Evolutionary conservation across 495 filamentous ascomycete genomes (phyloP).

Genomic region (Lepidopterella palustris): DNA sequence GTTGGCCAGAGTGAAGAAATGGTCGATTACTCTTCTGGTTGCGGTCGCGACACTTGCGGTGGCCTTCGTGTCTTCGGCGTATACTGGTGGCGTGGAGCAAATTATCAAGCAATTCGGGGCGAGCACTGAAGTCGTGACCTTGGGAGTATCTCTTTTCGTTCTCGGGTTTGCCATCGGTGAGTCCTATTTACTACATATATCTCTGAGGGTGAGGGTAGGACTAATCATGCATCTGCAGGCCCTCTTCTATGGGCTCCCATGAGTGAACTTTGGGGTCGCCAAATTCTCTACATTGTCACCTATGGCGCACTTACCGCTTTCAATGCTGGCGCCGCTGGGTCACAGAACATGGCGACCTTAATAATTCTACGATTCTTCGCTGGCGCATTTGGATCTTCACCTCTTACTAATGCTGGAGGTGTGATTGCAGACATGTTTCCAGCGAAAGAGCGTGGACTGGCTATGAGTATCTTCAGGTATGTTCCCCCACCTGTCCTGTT

Average conservation of each 20-base stretch:
- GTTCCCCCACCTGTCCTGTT: neutral
- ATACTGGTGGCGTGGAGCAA: conserved; percentile 32
- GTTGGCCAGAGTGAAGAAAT: conserved; percentile 58
- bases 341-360: conserved; percentile 34
- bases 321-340: conserved; percentile 36
- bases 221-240: neutral
- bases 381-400: conserved; percentile 36
- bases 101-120: conserved; percentile 31
- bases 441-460: conserved; percentile 35
- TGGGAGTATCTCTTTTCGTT: conserved; percentile 46
- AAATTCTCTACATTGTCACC: conserved; percentile 46
- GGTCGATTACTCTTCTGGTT: conserved; percentile 58
- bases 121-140: conserved; percentile 33
- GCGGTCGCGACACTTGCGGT: conserved; percentile 67
- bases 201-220: neutral
- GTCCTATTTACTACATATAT: neutral
- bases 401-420: conserved; percentile 39
- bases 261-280: conserved; percentile 52
- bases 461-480: conserved; percentile 34
- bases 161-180: conserved; percentile 48
- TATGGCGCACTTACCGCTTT: conserved; percentile 42
- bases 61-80: conserved; percentile 69
- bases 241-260: conserved; percentile 41
- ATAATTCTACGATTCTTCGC: conserved; percentile 39
- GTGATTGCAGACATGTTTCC: conserved; percentile 40